Evolutionary conservation across 1,284 basidiomycete species (phyloP), one percentile per base, ranked within the genome.

Genomic region (Moesziomyces antarcticus): DNA sequence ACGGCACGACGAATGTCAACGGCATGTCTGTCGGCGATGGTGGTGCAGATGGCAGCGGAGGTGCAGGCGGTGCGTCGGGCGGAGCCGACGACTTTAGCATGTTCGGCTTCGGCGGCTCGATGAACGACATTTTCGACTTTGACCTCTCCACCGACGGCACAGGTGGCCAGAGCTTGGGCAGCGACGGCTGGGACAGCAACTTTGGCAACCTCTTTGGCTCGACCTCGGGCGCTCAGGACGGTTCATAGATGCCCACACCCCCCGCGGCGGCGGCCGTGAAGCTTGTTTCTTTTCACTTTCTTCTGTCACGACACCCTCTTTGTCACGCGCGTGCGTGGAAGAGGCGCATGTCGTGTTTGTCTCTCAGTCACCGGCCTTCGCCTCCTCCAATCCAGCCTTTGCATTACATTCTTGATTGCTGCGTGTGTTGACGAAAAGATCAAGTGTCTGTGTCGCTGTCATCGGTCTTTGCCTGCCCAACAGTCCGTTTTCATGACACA

Each of bases 101-200:
- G 79, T 81, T 80, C 54, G 73, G 75, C 16, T 76, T 76, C 20
- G 75, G 74, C 54, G 74, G 72, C 13, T 71, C 67, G 52, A 78
- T 78, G 74, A 79, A 75, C 40, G 78, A 82, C 44, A 78, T 82
- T 47, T 82, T 82, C 35, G 79, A 82, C 56, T 80, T 80, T 55
- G 79, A 81, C 51, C 67, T 81, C 50, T 72, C 52, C 27, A 75
- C 72, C 27, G 72, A 72, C 30, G 72, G 60, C 5, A 54, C 65
- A 0, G 68, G 64, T 21, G 64, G 57, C 3, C 45, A 53, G n/a
- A 52, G 62, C 14, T 33, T 77, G 35, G 63, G 67, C 33, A 52
- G 68, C 14, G 75, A 75, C 21, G 60, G 48, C 21, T 75, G 75
- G 75, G 75, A 77, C 46, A 66, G 61, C 62, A 77, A 70, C 51